Percentiles rank a stretch among this genome's conserved stretches.
phyloP scores from a whole-genome alignment of 495 filamentous ascomycete species.

The Annulohypoxylon moriforme region DNA sequence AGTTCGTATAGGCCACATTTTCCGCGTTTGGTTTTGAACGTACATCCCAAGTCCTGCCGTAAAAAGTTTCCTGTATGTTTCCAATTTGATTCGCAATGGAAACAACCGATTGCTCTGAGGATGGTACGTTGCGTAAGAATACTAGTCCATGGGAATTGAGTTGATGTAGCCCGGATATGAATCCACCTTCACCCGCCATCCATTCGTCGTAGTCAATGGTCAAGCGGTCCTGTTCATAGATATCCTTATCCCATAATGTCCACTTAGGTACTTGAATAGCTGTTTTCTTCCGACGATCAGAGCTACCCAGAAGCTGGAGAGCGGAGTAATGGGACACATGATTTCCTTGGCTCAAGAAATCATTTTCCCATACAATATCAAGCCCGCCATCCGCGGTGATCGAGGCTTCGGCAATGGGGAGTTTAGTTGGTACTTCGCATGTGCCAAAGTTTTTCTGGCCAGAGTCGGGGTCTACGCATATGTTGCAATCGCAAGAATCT shows the following conservation, averaged over 20 bases:
- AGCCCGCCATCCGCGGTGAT: slow-evolving; percentile 56
- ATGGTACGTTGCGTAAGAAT: slow-evolving; percentile 77
- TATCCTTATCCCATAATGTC: slow-evolving; percentile 50
- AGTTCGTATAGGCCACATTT: slow-evolving; percentile 90
- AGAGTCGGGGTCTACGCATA: slow-evolving; percentile 80
- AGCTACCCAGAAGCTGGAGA: too few species aligned
- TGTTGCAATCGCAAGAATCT: slow-evolving; percentile 77
- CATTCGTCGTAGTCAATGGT: slow-evolving; percentile 75
- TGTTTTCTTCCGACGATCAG: not conserved
- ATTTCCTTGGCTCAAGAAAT: slow-evolving; percentile 31
- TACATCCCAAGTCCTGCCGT: slow-evolving; percentile 91
- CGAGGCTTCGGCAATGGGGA: slow-evolving; percentile 53
- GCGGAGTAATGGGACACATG: slow-evolving; percentile 36
- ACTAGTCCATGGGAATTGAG: slow-evolving; percentile 73
- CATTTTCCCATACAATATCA: slow-evolving; percentile 66
- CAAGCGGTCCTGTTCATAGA: slow-evolving; percentile 35
- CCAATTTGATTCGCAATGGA: slow-evolving; percentile 78
- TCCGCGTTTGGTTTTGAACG: slow-evolving; percentile 77
- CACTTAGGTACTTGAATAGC: slow-evolving; percentile 11
- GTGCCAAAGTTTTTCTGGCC: slow-evolving; percentile 86
- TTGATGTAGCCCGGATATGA: slow-evolving; percentile 66
- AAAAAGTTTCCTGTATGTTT: slow-evolving; percentile 81
- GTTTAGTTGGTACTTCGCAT: slow-evolving; percentile 70
- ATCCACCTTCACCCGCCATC: slow-evolving; percentile 62
- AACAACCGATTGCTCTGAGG: slow-evolving; percentile 70